These are phyloP conservation scores for Syzygium oleosum DNA, from an alignment of 345 rosid genomes.

Conservation along the genomic window DNA sequence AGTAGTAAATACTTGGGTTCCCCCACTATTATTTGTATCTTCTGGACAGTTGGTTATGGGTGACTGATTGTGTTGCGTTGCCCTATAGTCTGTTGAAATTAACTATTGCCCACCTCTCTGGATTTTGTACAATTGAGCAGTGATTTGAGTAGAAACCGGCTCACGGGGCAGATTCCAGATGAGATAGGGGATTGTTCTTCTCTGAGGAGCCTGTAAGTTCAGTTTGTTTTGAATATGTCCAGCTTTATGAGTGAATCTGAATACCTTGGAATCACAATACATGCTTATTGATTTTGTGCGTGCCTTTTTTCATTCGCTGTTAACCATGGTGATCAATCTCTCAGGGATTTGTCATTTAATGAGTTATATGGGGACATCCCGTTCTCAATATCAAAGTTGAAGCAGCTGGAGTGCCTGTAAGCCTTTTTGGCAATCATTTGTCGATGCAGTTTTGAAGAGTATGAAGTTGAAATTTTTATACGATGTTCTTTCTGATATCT, in stretches of 20 bases:
- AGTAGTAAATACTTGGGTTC: background rate
- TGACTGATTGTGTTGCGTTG: background rate
- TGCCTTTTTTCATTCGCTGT: background rate
- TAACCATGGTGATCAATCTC: background rate
- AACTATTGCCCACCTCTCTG: background rate
- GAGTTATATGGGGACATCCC: conserved; percentile 90
- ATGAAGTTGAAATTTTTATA: background rate
- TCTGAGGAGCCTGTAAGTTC: conserved; percentile 61
- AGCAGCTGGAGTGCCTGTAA: conserved; percentile 74
- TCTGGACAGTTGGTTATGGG: background rate
- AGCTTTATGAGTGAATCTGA: background rate
- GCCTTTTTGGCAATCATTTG: conserved; percentile 4
- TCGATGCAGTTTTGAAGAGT: background rate
- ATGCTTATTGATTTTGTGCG: background rate
- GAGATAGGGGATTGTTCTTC: conserved; percentile 95
- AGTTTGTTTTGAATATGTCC: background rate
- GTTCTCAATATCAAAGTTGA: conserved; percentile 80
- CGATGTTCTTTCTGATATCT: background rate
- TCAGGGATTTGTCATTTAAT: conserved; percentile 83
- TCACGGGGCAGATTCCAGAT: conserved; percentile 92
- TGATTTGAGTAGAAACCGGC: conserved; percentile 68
- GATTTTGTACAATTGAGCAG: conserved; percentile 18
- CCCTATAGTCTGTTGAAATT: background rate
- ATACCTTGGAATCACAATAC: background rate
- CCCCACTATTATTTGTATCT: background rate